Evolutionary conservation across 345 rosid genomes (phyloP).

Genomic region (Gossypium thurberi): DNA sequence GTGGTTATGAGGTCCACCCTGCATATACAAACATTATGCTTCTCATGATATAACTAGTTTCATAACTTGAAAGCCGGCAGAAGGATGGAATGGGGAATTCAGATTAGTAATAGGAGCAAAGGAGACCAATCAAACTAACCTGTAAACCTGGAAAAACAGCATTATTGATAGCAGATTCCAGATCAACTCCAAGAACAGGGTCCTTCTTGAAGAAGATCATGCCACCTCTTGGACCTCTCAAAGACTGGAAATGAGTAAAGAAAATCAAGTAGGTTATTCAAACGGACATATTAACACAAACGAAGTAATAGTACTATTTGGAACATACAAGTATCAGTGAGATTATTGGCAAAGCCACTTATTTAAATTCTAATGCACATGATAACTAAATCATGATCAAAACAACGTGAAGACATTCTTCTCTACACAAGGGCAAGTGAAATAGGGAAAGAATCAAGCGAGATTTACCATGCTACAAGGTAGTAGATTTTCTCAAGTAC

Average conservation of each 20-base stretch:
- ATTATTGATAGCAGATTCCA: constrained; percentile 84
- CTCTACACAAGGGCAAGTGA: neutral
- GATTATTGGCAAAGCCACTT: neutral
- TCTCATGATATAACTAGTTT: neutral
- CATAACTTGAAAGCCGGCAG: neutral
- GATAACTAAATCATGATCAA: neutral
- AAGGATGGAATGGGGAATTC: neutral
- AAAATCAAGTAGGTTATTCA: constrained; percentile 9
- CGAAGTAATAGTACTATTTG: neutral
- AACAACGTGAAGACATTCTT: neutral
- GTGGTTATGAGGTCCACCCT: constrained; percentile 99
- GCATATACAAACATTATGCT: constrained; percentile 10
- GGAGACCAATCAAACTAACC: constrained; percentile 32
- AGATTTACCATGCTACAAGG: neutral
- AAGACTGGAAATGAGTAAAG: constrained; percentile 42
- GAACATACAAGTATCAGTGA: neutral
- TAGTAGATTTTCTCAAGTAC: neutral
- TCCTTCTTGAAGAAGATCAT: constrained; percentile 91
- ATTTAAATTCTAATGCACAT: neutral
- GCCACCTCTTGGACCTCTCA: constrained; percentile 99
- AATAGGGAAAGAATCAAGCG: neutral
- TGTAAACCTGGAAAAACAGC: constrained; percentile 95
- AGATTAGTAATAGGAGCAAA: neutral
- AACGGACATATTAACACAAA: neutral
- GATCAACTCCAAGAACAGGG: constrained; percentile 70